Base-by-base conservation (phyloP, 2,329 filamentous ascomycete genomes). In the Ambrosiella beaveri region DNA sequence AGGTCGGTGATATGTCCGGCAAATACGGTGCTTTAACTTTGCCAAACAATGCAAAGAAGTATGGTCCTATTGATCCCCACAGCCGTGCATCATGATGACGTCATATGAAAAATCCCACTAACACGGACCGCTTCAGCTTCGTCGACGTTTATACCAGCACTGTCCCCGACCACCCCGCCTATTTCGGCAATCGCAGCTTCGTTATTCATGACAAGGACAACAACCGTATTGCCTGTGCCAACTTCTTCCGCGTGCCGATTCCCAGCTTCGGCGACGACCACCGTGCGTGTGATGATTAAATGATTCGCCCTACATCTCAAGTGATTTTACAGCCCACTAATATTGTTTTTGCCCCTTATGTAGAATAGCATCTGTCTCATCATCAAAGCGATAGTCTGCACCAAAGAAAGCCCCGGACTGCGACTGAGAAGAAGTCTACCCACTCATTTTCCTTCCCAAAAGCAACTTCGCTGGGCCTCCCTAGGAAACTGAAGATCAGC, bases 1-100 rank as follows among this genome's bases (percentile, higher is more conserved):
- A 83, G 66, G 73, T 79, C 4, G 80, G 80, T 54, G 80, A 84
- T 65, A 68, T 82, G 36, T 71, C 74, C 38, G 80, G 80, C 58
- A 83, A 83, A 66, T 72, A 80, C 61, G 77, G 77, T 36, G 69
- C 71, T 47, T 71, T 78, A 19, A 56, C 57, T 62, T 65, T 64
- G 41, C 13, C 52, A 38, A 54, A 41, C 38, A 54, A 54, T 41
- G 39, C 40, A 12, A 54, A 54, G 19, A 41, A 54, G 52, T 54
- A 54, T 15, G 52, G 27, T 19, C 27, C 27, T n/a, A 27, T 5
- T 27, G 27, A 27, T 27, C 27, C 27, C 27, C 3, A 27, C 27
- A 27, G 3, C 27, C 27, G 27, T 27, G 3, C 5, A 27, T 4
- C 3, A 27, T 27, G 27, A 27, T 27, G 27, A 27, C 27, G 27